Evolutionary conservation across 306 rosid genomes (phyloP).

Genomic region (Inga oerstediana): DNA sequence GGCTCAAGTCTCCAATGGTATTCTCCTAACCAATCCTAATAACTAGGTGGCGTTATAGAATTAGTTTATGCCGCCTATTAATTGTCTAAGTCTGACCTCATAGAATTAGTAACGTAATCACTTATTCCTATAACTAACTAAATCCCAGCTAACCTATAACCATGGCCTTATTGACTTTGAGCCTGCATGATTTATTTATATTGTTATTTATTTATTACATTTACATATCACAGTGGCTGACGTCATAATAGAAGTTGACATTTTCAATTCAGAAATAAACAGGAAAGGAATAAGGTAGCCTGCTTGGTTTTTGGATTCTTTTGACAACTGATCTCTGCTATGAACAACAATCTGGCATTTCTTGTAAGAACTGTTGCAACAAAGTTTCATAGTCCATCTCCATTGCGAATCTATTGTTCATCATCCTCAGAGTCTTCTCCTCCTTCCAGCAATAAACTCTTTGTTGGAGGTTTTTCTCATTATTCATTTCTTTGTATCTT

Average conservation of each 20-base stretch:
- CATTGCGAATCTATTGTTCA: slow-evolving; percentile 49
- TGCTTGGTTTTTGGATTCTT: background rate
- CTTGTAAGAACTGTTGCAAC: slow-evolving; percentile 18
- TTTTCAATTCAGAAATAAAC: background rate
- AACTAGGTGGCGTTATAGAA: too few species aligned
- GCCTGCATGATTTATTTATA: too few species aligned
- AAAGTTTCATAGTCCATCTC: slow-evolving; percentile 28
- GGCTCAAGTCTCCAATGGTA: too few species aligned
- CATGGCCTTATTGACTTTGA: too few species aligned
- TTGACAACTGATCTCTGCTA: slow-evolving; percentile 7
- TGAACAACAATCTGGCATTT: slow-evolving; percentile 29
- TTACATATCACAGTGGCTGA: background rate
- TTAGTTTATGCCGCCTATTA: too few species aligned
- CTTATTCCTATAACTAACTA: too few species aligned
- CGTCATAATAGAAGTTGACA: background rate
- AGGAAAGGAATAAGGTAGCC: background rate
- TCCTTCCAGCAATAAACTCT: slow-evolving; percentile 64
- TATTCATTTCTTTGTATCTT: background rate
- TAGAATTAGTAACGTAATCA: too few species aligned
- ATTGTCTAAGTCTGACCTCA: too few species aligned
- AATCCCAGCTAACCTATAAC: too few species aligned
- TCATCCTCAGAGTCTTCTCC: slow-evolving; percentile 39
- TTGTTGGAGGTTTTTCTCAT: slow-evolving; percentile 68
- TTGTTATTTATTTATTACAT: too few species aligned
- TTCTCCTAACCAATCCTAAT: too few species aligned